phyloP scores from a whole-genome alignment of 2,329 filamentous ascomycete species.

The Grosmannia huntii region DNA sequence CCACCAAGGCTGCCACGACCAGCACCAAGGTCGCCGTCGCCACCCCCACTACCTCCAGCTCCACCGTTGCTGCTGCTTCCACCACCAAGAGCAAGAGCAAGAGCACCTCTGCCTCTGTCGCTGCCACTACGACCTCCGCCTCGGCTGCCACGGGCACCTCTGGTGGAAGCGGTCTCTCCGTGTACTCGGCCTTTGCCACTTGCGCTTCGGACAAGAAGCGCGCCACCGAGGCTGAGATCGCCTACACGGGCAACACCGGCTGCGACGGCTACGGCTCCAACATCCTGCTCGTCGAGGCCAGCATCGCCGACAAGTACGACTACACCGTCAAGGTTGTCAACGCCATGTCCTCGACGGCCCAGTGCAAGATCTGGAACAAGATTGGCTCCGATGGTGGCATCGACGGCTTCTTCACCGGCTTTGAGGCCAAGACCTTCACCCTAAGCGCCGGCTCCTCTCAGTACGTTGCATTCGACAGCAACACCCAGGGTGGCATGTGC shows the following conservation, averaged over 20 bases:
- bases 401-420: slow-evolving; percentile 33
- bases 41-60: background rate
- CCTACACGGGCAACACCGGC: slow-evolving; percentile 35
- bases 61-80: background rate
- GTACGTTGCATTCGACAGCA: slow-evolving; percentile 29
- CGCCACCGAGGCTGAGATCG: slow-evolving; percentile 31
- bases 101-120: slow-evolving; percentile 8
- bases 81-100: background rate
- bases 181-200: slow-evolving; percentile 22
- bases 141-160: background rate
- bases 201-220: slow-evolving; percentile 24
- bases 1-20: slow-evolving; percentile 1
- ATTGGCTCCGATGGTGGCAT: slow-evolving; percentile 30
- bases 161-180: slow-evolving; percentile 6
- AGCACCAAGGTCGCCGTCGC: background rate
- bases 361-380: slow-evolving; percentile 39
- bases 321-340: slow-evolving; percentile 30
- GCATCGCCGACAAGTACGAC: slow-evolving; percentile 26
- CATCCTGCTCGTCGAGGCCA: slow-evolving; percentile 29
- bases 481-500: slow-evolving; percentile 36
- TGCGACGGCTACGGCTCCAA: slow-evolving; percentile 34
- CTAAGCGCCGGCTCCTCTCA: slow-evolving; percentile 24
- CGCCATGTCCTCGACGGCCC: slow-evolving; percentile 16
- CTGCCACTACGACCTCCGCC: background rate
- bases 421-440: slow-evolving; percentile 27